Evolutionary conservation across 2,329 filamentous ascomycete species (phyloP).

Genomic region (Beauveria sp.): DNA sequence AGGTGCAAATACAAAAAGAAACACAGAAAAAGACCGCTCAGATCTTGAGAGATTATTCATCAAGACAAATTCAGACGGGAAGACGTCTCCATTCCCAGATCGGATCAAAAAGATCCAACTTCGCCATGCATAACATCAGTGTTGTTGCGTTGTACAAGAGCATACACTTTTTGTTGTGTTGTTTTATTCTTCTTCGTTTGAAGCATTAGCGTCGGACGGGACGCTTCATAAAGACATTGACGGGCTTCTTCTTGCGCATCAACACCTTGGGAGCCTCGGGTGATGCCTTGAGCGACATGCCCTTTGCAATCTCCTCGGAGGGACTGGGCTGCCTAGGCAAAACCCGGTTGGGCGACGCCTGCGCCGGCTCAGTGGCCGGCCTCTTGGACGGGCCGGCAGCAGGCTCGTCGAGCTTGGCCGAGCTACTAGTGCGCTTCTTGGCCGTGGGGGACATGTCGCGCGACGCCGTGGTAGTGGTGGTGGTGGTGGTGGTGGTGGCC

Average conservation of each 20-base stretch:
- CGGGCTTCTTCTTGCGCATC: conserved; percentile 5
- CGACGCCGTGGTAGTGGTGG: conserved; percentile 16
- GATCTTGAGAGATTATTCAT: not conserved
- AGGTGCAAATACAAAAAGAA: not conserved
- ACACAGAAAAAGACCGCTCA: not conserved
- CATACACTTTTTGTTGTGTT: conserved; percentile 10
- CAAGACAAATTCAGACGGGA: not conserved
- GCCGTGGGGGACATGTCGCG: conserved; percentile 14
- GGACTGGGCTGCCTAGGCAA: not conserved
- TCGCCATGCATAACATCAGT: not conserved
- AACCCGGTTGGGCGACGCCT: conserved; percentile 13
- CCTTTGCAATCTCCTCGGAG: not conserved
- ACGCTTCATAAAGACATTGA: conserved; percentile 9
- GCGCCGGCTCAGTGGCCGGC: conserved; percentile 30
- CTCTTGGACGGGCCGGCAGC: conserved; percentile 27
- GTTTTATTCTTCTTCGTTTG: not conserved
- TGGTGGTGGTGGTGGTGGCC: not conserved
- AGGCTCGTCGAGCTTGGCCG: not conserved
- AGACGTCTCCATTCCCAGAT: not conserved
- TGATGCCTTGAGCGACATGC: conserved; percentile 23
- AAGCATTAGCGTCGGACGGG: not conserved
- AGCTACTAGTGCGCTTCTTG: conserved; percentile 11
- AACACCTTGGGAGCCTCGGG: not conserved
- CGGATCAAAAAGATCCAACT: not conserved
- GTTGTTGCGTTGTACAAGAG: not conserved